Percentiles rank a stretch among this genome's conserved stretches.
These are phyloP conservation scores for Dorcoceras hygrometricum DNA, from an alignment of 257 asterid species.

Conservation along the genomic window DNA sequence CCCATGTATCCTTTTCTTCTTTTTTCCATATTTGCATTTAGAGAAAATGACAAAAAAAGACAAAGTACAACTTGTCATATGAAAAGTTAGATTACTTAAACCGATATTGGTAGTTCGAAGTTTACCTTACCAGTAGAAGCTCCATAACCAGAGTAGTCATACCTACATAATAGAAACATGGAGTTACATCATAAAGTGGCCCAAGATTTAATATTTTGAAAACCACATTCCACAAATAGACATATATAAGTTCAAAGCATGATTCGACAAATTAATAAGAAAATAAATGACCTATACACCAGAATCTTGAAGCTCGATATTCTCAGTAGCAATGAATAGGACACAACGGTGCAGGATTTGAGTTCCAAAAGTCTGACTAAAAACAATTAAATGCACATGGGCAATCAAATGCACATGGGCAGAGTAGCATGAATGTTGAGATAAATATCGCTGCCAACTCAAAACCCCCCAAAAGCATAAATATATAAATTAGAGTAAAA, in stretches of 20 bases:
- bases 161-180: constrained; percentile 46
- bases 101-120: constrained; percentile 17
- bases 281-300: background rate
- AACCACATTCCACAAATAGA: background rate
- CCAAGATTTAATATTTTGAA: background rate
- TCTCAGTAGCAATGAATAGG: constrained; percentile 27
- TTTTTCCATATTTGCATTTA: background rate
- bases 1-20: background rate
- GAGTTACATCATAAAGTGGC: background rate
- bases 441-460: constrained; percentile 37
- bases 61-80: background rate
- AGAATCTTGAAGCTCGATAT: background rate
- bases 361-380: constrained; percentile 25
- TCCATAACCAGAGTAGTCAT: constrained; percentile 98
- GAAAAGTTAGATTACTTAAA: background rate
- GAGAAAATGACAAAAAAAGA: background rate
- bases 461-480: constrained; percentile 30
- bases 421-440: constrained; percentile 34
- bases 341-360: constrained; percentile 18
- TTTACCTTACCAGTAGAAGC: constrained; percentile 96
- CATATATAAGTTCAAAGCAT: background rate
- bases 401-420: constrained; percentile 32
- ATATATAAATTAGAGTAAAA: constrained; percentile 34
- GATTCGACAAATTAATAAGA: background rate
- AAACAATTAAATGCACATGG: constrained; percentile 34